These are phyloP conservation scores for Mycogone perniciosa DNA, from an alignment of 2,329 filamentous ascomycete genomes.

Conservation along the genomic window DNA sequence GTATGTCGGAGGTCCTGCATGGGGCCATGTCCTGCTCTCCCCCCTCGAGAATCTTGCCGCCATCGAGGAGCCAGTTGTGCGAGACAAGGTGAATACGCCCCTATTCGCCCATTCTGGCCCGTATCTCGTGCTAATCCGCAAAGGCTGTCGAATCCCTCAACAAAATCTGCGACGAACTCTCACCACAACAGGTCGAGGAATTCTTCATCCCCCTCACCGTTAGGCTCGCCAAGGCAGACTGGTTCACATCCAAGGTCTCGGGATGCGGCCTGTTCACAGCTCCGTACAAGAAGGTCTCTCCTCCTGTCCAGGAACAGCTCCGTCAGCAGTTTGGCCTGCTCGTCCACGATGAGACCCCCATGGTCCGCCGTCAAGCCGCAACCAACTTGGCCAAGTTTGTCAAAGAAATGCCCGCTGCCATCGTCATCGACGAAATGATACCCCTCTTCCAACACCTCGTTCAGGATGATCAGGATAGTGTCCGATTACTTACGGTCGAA, in stretches of 20 bases:
- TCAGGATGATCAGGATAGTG: slow-evolving; percentile 94
- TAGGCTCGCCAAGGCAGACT: slow-evolving; percentile 96
- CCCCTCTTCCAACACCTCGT: slow-evolving; percentile 96
- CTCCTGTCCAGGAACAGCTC: slow-evolving; percentile 82
- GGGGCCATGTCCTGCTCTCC: slow-evolving; percentile 91
- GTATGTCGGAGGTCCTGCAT: slow-evolving; percentile 91
- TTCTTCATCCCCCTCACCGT: slow-evolving; percentile 94
- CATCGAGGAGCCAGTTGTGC: slow-evolving; percentile 95
- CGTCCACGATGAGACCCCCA: slow-evolving; percentile 97
- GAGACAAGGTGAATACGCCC: slow-evolving; percentile 73
- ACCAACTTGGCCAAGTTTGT: slow-evolving; percentile 97
- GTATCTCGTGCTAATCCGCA: slow-evolving; percentile 12
- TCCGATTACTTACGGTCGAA: slow-evolving; percentile 90
- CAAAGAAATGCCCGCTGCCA: slow-evolving; percentile 85
- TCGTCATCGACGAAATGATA: slow-evolving; percentile 98
- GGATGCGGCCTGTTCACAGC: slow-evolving; percentile 91
- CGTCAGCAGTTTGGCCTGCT: slow-evolving; percentile 87
- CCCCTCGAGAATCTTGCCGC: slow-evolving; percentile 96
- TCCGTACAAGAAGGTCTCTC: slow-evolving; percentile 86
- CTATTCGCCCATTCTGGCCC: slow-evolving; percentile 2
- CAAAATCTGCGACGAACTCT: slow-evolving; percentile 95
- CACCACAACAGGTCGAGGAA: slow-evolving; percentile 88
- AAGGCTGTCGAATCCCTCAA: slow-evolving; percentile 98
- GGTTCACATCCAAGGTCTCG: slow-evolving; percentile 99
- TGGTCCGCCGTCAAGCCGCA: slow-evolving; percentile 95